Evolutionary conservation across 2,329 filamentous ascomycete genomes (phyloP), one percentile per base, ranked within the genome.

Genomic region (Fusarium gaditjirri): DNA sequence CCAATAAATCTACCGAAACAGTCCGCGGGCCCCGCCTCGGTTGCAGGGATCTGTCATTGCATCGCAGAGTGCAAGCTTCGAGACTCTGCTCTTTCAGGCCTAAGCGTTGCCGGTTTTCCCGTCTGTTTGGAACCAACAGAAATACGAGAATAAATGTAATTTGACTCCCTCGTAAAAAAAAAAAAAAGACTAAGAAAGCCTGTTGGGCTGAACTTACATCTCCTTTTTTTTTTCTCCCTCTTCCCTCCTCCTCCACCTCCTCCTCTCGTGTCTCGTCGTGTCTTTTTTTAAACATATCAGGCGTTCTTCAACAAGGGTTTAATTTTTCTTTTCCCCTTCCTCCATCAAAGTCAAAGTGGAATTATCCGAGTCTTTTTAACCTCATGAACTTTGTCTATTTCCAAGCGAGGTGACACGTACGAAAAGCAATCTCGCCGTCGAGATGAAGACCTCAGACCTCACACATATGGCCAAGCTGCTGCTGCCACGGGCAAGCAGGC

Each of bases 51-150:
- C 2, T 17, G 10, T 27, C 13, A n/a, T 17, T 53, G 19, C 9
- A 2, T 53, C 19, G 7, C 5, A 27, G 23, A 5, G 33, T 27
- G 23, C 38, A 27, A 39, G 49, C 49, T 53, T 53, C 39, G 50
- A 35, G 41, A 33, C 31, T 56, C 39, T 47, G 23, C 41, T 47
- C n/a, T 23, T 56, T 56, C 53, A 25, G 41, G 54, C 31, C 42
- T 47, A 56, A 56, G 27, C 39, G 29, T 54, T 56, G 54, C 54
- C 54, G 54, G 41, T 49, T 56, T 38, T 56, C 39, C 54, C 54
- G 54, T 49, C 43, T n/a, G 7, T 25, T 17, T 56, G 41, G 41
- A 25, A 25, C 54, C 54, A 56, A 49, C 41, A 49, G 39, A 53
- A 39, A 56, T 49, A 56, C 54, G 54, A 56, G 53, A 56, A 56